Evolutionary conservation across 2,329 filamentous ascomycete genomes (phyloP), one percentile per base, ranked within the genome.

Genomic region (Paraconiothyrium brasiliense): DNA sequence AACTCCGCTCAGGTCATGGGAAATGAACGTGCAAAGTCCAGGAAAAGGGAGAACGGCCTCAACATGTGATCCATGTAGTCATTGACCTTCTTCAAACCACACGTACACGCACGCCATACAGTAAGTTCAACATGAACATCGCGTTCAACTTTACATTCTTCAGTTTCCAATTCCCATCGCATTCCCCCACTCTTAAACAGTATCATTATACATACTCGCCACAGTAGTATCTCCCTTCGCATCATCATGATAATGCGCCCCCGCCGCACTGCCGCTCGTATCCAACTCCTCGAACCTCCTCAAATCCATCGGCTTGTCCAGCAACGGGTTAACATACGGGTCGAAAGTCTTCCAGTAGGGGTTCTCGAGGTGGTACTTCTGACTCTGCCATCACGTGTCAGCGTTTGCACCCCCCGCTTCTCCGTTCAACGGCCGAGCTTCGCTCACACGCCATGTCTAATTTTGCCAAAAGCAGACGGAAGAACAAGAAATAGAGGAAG

Each of bases 261-360:
- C 56, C 10, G 62, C 60, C 5, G 43, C 49, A 37, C 4, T 55
- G 0, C 82, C 80, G 66, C 78, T 83, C 8, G 85, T 87, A 65
- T 90, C 87, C 71, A 90, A 76, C 78, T 93, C 90, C 75, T 91
- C 87, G 65, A 87, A 85, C 49, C 90, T 81, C 57, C 89, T 81
- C 63, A 92, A 76, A 75, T 92, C 90, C 89, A 92, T 92, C 9
- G 85, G 83, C 74, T 84, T 84, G 67, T 88, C 89, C 54, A 93
- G 79, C 60, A 92, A 74, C 2, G 90, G 90, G 51, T 87, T 82
- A 34, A 92, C 90, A 70, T 92, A 92, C 6, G 89, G 88, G 75
- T 92, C 90, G 70, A 92, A 92, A 0, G 90, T 91, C 81, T 91
- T 85, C 89, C 89, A 91, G 82, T 91, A 91, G 0, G 89, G 89